Evolutionary conservation across 1,139 yeast species (phyloP), one percentile per base, ranked within the genome.

Genomic region (Dujonia santamariae): DNA sequence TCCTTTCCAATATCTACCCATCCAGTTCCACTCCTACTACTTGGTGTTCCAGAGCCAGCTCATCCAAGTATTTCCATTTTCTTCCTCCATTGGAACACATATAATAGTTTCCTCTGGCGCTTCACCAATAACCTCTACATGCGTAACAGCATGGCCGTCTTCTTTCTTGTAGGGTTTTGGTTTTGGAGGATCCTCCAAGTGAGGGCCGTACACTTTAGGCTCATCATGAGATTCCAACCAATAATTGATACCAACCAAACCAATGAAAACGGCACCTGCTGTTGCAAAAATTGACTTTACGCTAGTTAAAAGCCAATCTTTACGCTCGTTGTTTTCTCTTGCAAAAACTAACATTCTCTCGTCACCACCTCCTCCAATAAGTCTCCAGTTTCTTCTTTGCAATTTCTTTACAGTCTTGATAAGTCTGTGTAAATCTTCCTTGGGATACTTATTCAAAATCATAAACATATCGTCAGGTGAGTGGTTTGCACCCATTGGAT

Each of bases 391-490:
- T 25, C 49, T 51, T 15, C 45, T 49, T 38, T 62, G 64, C 28
- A 63, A 51, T 28, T 41, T 47, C 36, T 54, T 59, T 18, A 63
- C 47, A 50, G 30, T 42, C 31, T 38, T 61, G 58, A 30, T 65
- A 52, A 47, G 60, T 40, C 36, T 41, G 9, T 43, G 48, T 37
- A 62, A 45, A 16, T 67, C 72, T 1, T 38, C 35, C 31, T 58
- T 54, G n/a, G 51, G 43, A 34, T 78, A 56, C 24, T 56, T 59
- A 19, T 63, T 61, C 36, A 78, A 61, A 12, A 74, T 56, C 3
- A 67, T 54, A 32, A 75, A 66, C 39, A 75, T 55, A 44, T 76
- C 81, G 27, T 71, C 67, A 1, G 62, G 51, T 9, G 55, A 45
- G 27, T 61, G 56, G 19, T 52, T 45, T 12, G 51, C 38, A 8